phyloP scores from a whole-genome alignment of 2,329 filamentous ascomycete species.

The Paraphaeosphaeria minitans region DNA sequence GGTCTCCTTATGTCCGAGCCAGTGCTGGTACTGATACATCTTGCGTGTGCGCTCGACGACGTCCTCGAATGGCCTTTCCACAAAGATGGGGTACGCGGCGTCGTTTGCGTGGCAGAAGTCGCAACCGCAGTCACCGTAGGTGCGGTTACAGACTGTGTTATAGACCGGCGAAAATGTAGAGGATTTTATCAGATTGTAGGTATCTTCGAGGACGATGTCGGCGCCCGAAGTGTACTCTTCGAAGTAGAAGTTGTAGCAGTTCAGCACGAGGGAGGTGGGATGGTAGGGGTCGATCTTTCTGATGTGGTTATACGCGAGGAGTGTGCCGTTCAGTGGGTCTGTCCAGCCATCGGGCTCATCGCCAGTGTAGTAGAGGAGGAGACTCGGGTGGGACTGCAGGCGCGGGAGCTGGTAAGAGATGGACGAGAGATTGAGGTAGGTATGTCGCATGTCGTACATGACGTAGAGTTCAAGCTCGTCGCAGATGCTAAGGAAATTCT shows the following conservation, averaged over 20 bases:
- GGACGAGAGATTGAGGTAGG: slow-evolving; percentile 47
- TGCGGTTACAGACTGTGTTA: slow-evolving; percentile 62
- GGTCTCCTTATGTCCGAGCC: slow-evolving; percentile 34
- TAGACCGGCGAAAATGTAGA: slow-evolving; percentile 59
- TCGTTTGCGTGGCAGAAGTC: slow-evolving; percentile 60
- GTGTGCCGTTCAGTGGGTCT: slow-evolving; percentile 58
- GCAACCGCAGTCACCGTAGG: slow-evolving; percentile 67
- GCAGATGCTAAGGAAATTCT: slow-evolving; percentile 49
- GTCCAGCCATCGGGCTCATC: slow-evolving; percentile 64
- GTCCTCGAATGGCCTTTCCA: slow-evolving; percentile 52
- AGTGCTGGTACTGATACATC: slow-evolving; percentile 49
- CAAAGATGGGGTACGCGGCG: slow-evolving; percentile 17
- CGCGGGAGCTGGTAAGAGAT: slow-evolving; percentile 47
- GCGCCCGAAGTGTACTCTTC: slow-evolving; percentile 58
- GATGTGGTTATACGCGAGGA: slow-evolving; percentile 52
- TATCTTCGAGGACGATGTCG: slow-evolving; percentile 65
- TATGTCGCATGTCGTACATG: slow-evolving; percentile 55
- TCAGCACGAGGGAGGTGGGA: slow-evolving; percentile 63
- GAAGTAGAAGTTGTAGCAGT: slow-evolving; percentile 68
- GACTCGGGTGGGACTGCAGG: slow-evolving; percentile 40
- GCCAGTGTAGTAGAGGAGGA: slow-evolving; percentile 57
- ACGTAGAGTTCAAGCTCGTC: slow-evolving; percentile 54
- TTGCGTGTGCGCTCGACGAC: slow-evolving; percentile 54
- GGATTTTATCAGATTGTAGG: slow-evolving; percentile 65
- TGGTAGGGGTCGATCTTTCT: slow-evolving; percentile 64